Base-by-base conservation (phyloP, 768 basidiomycete species). In the Rhizopogon salebrosus region DNA sequence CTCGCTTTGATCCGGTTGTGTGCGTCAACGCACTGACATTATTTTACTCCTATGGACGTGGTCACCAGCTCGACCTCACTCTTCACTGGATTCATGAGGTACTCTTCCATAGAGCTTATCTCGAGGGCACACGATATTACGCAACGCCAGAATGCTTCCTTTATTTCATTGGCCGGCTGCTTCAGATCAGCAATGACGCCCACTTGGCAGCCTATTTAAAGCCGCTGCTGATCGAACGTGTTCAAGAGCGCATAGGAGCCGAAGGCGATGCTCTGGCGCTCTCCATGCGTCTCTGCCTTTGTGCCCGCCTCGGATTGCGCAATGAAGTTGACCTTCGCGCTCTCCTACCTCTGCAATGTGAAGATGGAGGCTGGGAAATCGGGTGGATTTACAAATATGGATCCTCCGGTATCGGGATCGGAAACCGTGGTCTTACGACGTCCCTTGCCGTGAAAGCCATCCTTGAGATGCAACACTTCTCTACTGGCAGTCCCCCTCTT, bases 321-420 rank as follows among this genome's bases (percentile, higher is more conserved):
- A 67, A 78, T 58, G 67, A 75, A 14, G 64, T 72, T 2, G 82
- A 83, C 60, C 55, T 80, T 7, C 65, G 70, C 7, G 60, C 65
- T 18, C 71, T 84, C 7, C 69, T 78, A 3, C 61, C 70, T 4
- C 60, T 80, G 53, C 82, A 83, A 57, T 68, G 67, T 51, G 76
- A 76, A 53, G 81, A 83, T 57, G 82, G 82, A 16, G 75, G 78
- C 3, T 84, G 79, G 78, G 74, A 71, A 22, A 69, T 69, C 8
- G 75, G 82, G 1, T 82, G 79, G 79, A 68, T 83, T 18, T 84
- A 80, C 68, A 78, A 75, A 62, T 80, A 77, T 52, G 79, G 78
- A 4, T 70, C 71, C 0, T 72, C 76, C 0, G 75, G 73, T 0
- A 62, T 80, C 45, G 70, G 65, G 46, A 78, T 83, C 26, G 76